Evolutionary conservation across 2,329 filamentous ascomycete species (phyloP).

Genomic region (Coleophoma crateriformis): DNA sequence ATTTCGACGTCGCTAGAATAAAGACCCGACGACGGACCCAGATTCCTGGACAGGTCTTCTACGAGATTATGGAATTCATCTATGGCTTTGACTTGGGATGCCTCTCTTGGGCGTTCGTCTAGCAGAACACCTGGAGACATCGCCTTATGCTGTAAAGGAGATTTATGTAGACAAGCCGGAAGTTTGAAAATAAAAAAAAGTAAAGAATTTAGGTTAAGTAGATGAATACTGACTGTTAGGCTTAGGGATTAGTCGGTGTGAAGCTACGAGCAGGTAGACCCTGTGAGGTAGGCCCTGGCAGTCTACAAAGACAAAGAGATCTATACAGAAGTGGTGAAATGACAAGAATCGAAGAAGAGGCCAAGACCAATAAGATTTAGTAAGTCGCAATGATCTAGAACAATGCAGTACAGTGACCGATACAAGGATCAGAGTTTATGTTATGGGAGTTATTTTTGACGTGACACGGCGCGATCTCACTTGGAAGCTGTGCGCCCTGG

Average conservation of each 20-base stretch:
- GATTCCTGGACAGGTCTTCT: conserved; percentile 61
- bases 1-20: conserved; percentile 79
- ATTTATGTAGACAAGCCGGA: too few relatives aligned
- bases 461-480: neutral
- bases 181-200: too few relatives aligned
- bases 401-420: neutral
- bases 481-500: neutral
- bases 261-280: too few relatives aligned
- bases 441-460: neutral
- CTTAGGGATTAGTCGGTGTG: too few relatives aligned
- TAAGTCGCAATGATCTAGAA: too few relatives aligned
- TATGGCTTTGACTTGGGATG: conserved; percentile 7
- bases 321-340: neutral
- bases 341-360: neutral
- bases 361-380: neutral
- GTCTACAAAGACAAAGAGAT: neutral
- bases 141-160: too few relatives aligned
- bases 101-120: neutral
- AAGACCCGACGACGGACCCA: conserved; percentile 78
- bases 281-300: neutral
- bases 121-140: too few relatives aligned
- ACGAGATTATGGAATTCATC: conserved; percentile 66
- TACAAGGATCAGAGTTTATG: neutral
- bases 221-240: too few relatives aligned
- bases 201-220: too few relatives aligned